Conservation (phyloP, 1,284 basidiomycete genomes). For the Inonotus obliquus region DNA sequence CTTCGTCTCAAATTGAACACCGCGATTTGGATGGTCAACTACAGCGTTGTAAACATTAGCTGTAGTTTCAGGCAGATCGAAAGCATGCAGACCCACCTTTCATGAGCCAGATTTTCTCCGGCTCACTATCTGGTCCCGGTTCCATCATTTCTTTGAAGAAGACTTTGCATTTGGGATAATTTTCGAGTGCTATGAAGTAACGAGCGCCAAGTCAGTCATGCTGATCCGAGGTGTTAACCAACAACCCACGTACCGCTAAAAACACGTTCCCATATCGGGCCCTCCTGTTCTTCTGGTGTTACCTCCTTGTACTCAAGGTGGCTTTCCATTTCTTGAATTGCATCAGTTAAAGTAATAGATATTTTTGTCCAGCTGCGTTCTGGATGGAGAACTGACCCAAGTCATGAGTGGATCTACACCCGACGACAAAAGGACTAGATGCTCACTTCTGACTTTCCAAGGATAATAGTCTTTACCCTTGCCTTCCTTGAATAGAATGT, state of each 20-base stretch:
- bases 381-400: neutral
- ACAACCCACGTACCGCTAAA: neutral
- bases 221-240: neutral
- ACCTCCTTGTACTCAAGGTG: slow-evolving; percentile 1
- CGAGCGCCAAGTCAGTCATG: neutral
- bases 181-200: neutral
- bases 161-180: neutral
- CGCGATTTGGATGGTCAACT: slow-evolving; percentile 1
- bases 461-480: slow-evolving; percentile 3
- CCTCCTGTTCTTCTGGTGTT: neutral
- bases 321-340: neutral
- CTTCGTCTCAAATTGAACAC: slow-evolving; percentile 5
- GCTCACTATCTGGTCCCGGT: slow-evolving; percentile 2
- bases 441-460: slow-evolving; percentile 5
- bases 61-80: neutral
- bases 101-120: neutral
- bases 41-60: neutral
- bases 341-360: neutral
- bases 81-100: neutral
- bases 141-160: neutral
- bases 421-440: neutral
- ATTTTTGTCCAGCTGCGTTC: slow-evolving; percentile 1
- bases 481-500: slow-evolving; percentile 2
- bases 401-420: neutral
- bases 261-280: neutral